Evolutionary conservation across 768 basidiomycete species (phyloP).

Genomic region (Termitomyces sp.): DNA sequence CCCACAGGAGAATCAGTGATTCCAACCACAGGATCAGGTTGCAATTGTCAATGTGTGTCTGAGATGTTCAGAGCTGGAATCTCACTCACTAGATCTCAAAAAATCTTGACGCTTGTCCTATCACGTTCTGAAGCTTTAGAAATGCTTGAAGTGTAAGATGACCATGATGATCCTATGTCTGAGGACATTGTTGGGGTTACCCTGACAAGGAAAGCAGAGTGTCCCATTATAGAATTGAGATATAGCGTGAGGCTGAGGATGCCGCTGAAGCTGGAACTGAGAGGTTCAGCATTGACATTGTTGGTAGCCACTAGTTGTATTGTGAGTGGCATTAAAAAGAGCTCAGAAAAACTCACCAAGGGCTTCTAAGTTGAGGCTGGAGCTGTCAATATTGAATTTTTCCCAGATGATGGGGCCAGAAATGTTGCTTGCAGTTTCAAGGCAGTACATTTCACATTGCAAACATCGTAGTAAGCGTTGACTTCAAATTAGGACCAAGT

Average conservation of each 20-base stretch:
- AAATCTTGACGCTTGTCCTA: neutral
- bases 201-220: neutral
- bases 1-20: neutral
- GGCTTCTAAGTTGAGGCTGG: too few relatives aligned
- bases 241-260: too few relatives aligned
- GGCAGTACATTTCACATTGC: constrained; percentile 23
- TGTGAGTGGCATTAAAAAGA: too few relatives aligned
- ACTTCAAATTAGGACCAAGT: constrained; percentile 10
- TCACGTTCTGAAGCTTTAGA: constrained; percentile 1
- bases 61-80: neutral
- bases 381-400: too few relatives aligned
- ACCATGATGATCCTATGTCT: neutral
- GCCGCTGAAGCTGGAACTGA: too few relatives aligned
- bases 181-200: neutral
- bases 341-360: too few relatives aligned
- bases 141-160: neutral
- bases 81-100: neutral
- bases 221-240: too few relatives aligned
- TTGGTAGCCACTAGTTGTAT: too few relatives aligned
- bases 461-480: constrained; percentile 23
- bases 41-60: neutral
- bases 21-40: neutral
- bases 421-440: too few relatives aligned
- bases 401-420: too few relatives aligned
- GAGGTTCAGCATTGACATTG: too few relatives aligned